Conservation (phyloP, 371 early-diverging fungal genomes). For the Mucor lusitanicus region DNA sequence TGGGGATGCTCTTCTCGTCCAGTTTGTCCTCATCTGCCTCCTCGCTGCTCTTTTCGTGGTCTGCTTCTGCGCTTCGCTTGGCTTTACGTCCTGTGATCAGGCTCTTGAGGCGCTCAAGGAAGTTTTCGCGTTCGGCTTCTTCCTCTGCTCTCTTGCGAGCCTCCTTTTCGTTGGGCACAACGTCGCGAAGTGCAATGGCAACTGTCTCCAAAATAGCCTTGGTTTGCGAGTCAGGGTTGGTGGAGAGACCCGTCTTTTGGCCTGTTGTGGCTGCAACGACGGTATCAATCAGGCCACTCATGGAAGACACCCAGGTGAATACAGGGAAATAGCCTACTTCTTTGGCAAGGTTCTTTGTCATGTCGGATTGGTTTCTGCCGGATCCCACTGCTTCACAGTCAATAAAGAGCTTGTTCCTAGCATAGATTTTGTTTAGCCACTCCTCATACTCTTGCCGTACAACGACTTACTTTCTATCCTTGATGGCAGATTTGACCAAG, state of each 20-base stretch:
- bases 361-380: conserved; percentile 70
- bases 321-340: conserved; percentile 84
- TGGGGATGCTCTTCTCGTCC: conserved; percentile 63
- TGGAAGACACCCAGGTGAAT: conserved; percentile 75
- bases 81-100: conserved; percentile 9
- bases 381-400: conserved; percentile 78
- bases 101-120: conserved; percentile 5
- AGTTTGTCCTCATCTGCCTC: conserved; percentile 18
- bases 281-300: conserved; percentile 76
- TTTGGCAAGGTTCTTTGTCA: conserved; percentile 66
- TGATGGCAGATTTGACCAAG: conserved; percentile 55
- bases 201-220: conserved; percentile 63
- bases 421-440: background rate
- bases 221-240: conserved; percentile 63
- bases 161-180: conserved; percentile 27
- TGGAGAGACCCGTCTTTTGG: conserved; percentile 74
- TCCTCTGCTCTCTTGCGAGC: conserved; percentile 13
- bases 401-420: conserved; percentile 72
- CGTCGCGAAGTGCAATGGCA: conserved; percentile 56
- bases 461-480: conserved; percentile 44
- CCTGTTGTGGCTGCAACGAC: conserved; percentile 85
- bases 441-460: background rate
- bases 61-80: background rate
- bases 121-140: conserved; percentile 1
- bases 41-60: background rate